Base-by-base conservation (phyloP, 2,329 filamentous ascomycete species). In the Chaetothyriales sp. region DNA sequence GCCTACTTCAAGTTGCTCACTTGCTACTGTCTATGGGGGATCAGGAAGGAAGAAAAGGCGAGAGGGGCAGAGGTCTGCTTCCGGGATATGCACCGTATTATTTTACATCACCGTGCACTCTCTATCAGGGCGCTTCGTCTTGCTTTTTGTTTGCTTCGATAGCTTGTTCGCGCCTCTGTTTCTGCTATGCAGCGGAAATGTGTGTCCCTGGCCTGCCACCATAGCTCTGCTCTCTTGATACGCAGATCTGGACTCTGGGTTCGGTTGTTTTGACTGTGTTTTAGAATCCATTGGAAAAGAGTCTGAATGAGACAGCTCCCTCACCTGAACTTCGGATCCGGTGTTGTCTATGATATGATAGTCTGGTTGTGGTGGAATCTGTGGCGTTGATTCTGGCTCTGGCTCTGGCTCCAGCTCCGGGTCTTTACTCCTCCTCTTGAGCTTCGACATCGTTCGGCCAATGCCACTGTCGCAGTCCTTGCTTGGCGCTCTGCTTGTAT, bases 91-190 rank as follows among this genome's bases (percentile, higher is more conserved):
- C 10, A 15, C 4, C 33, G 9, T 40, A 1, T 40, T 40, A 40
- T 40, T 25, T 64, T 60, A 71, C 69, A 71, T 72, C 43, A 71
- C 60, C 51, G 60, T 51, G 59, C 70, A 73, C 56, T 73, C 70
- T 47, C 70, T 64, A 44, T 73, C 70, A 7, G 67, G 64, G 43
- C 64, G 63, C 43, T 64, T 65, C 44, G 52, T 53, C 40, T 58
- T 56, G 40, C 48, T 48, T 48, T 55, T 61, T 25, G 43, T 53
- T 44, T 54, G 50, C n/a, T 58, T 59, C 7, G 58, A 54, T 19
- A 57, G 49, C 18, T 54, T 54, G 28, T 43, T 43, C 13, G 20
- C 19, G 18, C 15, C 8, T 49, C 46, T 28, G 28, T 22, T 15
- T n/a, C 44, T n/a, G 13, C 15, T 5, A n/a, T 45, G 40, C 19